Evolutionary conservation across 768 basidiomycete species (phyloP), one percentile per base, ranked within the genome.

Genomic region (Mycena amicta): DNA sequence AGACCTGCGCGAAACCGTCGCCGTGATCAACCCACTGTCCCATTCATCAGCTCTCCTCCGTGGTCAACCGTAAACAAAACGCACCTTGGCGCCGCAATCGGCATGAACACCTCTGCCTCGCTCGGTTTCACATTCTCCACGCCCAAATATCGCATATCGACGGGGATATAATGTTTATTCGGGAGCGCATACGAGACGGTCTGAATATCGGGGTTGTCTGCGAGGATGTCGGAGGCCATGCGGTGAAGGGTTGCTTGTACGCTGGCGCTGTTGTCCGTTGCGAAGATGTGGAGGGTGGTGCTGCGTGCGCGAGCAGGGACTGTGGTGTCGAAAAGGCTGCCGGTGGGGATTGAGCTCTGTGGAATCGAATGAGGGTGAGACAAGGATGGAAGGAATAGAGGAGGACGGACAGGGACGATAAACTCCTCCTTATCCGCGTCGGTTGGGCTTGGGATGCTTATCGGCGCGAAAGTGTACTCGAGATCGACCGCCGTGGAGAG

Each of bases 181-280:
- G 96, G 95, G 2, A 97, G 80, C 45, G 75, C 72, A 73, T 96
- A 97, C 15, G 80, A 79, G 29, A 92, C 88, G 12, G 11, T 8
- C 41, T 79, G 69, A 13, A 97, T 78, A 2, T 75, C 75, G 2
- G 72, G 71, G 66, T 93, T 89, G 70, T 90, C 85, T 1, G 73
- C 73, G 27, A 97, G 74, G 62, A 98, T 78, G 2, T 80, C 79
- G 61, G 90, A 82, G 0, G 81, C 92, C 86, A 95, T 95, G 75
- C 90, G 91, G 82, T 87, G 95, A 51, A 96, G 75, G 26, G 95
- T 97, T 8, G 95, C 95, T 91, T 95, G 93, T 2, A 97, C 94
- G 63, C 91, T 93, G 8, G 92, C 93, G 67, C 92, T 94, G 66
- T 95, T 89, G 65, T 98, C 93, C 29, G 76, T 73, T 3, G 94